phyloP scores from a whole-genome alignment of 2,329 filamentous ascomycete species.

The Stachybotrys chartarum region DNA sequence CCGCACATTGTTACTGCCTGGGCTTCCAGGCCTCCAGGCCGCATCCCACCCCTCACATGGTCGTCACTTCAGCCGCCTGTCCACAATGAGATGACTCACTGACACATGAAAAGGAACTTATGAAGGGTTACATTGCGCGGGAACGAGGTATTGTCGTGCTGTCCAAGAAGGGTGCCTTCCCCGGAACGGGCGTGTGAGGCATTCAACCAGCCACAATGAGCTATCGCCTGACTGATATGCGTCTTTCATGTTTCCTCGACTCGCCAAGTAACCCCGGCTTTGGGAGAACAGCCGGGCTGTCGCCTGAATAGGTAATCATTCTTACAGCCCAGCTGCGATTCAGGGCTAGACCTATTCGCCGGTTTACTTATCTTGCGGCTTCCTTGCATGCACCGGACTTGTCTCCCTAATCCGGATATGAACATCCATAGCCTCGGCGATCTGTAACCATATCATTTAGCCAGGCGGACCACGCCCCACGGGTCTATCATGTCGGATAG shows the following conservation, averaged over 20 bases:
- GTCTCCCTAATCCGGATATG: too few relatives aligned
- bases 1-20: conserved; percentile 7
- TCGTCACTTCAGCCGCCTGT: not conserved
- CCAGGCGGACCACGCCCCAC: too few relatives aligned
- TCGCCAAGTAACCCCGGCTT: too few relatives aligned
- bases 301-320: too few relatives aligned
- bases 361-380: too few relatives aligned
- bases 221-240: not conserved
- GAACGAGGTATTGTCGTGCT: conserved; percentile 86
- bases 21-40: conserved; percentile 9
- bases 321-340: too few relatives aligned
- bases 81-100: conserved; percentile 21
- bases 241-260: not conserved
- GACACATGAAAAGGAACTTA: conserved; percentile 57
- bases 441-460: too few relatives aligned
- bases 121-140: conserved; percentile 97
- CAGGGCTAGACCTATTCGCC: too few relatives aligned
- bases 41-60: conserved; percentile 7
- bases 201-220: not conserved
- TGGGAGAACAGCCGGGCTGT: too few relatives aligned
- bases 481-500: too few relatives aligned
- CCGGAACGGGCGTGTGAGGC: conserved; percentile 66
- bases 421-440: too few relatives aligned
- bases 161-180: conserved; percentile 89
- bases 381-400: too few relatives aligned